Conservation (phyloP, 2,329 filamentous ascomycete genomes). For the Xylariales sp. region DNA sequence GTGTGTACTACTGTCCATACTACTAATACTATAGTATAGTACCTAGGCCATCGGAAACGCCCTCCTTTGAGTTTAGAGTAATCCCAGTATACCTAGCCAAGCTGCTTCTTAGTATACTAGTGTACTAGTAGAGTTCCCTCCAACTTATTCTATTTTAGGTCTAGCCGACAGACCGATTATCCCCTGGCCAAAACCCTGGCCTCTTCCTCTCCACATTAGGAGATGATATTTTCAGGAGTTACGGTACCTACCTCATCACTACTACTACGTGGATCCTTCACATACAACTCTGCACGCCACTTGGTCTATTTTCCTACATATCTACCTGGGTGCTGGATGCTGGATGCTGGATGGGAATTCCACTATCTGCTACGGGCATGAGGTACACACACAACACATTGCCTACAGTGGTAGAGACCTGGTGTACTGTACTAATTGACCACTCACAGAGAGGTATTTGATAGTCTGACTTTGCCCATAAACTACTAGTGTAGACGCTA, state of each 20-base stretch:
- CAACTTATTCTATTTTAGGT: conserved; percentile 32
- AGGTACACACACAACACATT: not conserved
- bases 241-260: conserved; percentile 2
- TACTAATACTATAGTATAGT: not conserved
- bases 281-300: conserved; percentile 1
- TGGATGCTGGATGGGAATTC: no score
- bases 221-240: conserved; percentile 34
- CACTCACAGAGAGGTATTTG: conserved; percentile 3
- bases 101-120: no score
- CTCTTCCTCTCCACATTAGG: conserved; percentile 29
- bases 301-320: conserved; percentile 11
- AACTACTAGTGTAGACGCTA: not conserved
- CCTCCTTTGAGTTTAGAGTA: conserved; percentile 32
- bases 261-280: conserved; percentile 2
- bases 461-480: conserved; percentile 7
- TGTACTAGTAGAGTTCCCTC: conserved; percentile 17
- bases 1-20: not conserved
- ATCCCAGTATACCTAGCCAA: conserved; percentile 26
- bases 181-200: not conserved
- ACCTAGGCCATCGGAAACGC: conserved; percentile 16
- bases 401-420: not conserved
- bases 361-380: no score
- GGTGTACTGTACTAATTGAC: conserved; percentile 1
- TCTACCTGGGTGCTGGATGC: no score
- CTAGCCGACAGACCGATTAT: conserved; percentile 28